A percentile compares a stretch with the other conserved stretches of the same genome.
Conservation (phyloP, 1,139 yeast genomes). For the Magnusiomyces magnusii region DNA sequence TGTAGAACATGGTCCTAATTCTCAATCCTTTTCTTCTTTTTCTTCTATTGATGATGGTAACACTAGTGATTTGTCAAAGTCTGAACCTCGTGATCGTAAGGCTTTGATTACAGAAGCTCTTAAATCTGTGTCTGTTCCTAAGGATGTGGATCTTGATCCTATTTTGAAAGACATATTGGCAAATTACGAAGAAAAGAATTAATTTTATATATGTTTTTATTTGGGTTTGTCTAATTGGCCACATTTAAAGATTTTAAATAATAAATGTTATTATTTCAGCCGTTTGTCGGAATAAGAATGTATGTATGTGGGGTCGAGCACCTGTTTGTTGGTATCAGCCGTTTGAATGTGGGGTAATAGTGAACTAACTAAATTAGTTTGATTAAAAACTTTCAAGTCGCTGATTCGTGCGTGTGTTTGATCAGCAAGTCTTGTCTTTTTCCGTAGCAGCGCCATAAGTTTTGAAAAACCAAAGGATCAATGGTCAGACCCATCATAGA, state of each 20-base stretch:
- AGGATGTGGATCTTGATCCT: slow-evolving; percentile 25
- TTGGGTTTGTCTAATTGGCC: no score
- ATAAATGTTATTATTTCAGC: no score
- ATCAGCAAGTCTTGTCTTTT: slow-evolving; percentile 77
- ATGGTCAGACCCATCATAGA: slow-evolving; percentile 67
- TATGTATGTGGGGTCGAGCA: no score
- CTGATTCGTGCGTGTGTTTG: slow-evolving; percentile 56
- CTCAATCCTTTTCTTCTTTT: neutral
- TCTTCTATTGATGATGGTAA: no score
- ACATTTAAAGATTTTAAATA: no score
- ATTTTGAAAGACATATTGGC: slow-evolving; percentile 22
- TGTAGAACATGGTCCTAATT: slow-evolving; percentile 13
- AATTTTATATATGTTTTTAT: no score
- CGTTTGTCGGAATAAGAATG: no score
- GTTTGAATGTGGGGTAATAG: neutral
- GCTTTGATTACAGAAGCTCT: slow-evolving; percentile 24
- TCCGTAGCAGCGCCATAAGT: slow-evolving; percentile 77
- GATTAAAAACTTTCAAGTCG: no score
- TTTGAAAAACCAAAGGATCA: slow-evolving; percentile 46
- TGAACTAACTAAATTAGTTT: neutral
- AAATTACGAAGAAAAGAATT: neutral
- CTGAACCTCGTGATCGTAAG: slow-evolving; percentile 2
- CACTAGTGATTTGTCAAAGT: no score
- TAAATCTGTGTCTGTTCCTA: slow-evolving; percentile 23
- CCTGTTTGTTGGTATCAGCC: neutral